Conservation (phyloP, 225 moss, liverwort and hornwort species). For the Bryum argenteum region DNA sequence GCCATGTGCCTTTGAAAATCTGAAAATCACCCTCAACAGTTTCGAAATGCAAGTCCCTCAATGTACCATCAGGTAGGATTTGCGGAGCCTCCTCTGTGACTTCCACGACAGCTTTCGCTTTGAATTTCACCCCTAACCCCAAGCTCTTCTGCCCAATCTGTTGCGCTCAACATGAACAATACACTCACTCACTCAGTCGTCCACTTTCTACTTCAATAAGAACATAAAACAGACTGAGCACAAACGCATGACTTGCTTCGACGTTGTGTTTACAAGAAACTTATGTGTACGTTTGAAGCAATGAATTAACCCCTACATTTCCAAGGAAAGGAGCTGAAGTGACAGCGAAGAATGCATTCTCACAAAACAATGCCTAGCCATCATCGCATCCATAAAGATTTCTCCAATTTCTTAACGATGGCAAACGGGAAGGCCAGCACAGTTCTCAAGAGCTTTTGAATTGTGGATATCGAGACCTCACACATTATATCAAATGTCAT, state of each 20-base stretch:
- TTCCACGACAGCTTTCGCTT: conserved; percentile 88
- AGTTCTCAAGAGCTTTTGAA: no score
- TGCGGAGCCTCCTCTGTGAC: conserved; percentile 69
- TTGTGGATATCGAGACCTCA: no score
- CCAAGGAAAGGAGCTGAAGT: neutral
- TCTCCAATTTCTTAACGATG: no score
- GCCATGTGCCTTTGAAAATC: conserved; percentile 88
- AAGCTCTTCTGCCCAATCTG: conserved; percentile 85
- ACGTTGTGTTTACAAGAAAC: conserved; percentile 5
- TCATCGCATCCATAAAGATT: no score
- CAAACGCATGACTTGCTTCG: neutral
- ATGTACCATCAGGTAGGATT: conserved; percentile 35
- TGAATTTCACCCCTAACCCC: conserved; percentile 85
- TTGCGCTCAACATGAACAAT: conserved; percentile 12
- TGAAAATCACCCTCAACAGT: conserved; percentile 92
- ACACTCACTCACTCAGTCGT: conserved; percentile 16
- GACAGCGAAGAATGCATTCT: no score
- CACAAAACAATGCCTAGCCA: no score
- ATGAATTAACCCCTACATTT: neutral
- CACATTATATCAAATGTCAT: no score
- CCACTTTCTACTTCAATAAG: conserved; percentile 5
- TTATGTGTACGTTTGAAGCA: neutral
- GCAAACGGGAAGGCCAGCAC: no score
- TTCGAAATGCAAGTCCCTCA: conserved; percentile 76
- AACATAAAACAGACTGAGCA: conserved; percentile 3